Evolutionary conservation across 441 rosid species (phyloP).

Genomic region (Bruguiera hainesii): DNA sequence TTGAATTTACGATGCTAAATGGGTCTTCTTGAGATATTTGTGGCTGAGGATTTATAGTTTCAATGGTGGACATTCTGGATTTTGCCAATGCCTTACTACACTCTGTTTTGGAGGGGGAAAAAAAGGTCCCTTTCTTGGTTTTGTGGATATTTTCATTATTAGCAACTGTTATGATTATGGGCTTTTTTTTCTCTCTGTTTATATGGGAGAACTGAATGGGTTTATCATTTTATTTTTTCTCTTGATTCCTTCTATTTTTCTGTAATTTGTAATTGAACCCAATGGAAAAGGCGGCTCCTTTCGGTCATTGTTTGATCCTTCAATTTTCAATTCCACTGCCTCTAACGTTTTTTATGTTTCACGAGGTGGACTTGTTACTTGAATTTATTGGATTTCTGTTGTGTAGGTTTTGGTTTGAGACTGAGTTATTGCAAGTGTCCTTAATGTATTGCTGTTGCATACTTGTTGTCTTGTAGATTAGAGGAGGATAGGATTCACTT

Average conservation of each 20-base stretch:
- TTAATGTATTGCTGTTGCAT: slow-evolving; percentile 10
- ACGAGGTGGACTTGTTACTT: no score
- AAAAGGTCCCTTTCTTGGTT: slow-evolving; percentile 13
- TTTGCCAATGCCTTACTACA: slow-evolving; percentile 28
- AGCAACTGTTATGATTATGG: slow-evolving; percentile 18
- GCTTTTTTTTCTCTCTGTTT: slow-evolving; percentile 9
- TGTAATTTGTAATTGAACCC: slow-evolving; percentile 17
- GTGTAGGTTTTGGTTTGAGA: neutral
- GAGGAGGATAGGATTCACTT: slow-evolving; percentile 18
- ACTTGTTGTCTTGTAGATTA: slow-evolving; percentile 16
- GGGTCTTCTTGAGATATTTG: slow-evolving; percentile 11
- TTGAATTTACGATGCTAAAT: slow-evolving; percentile 16
- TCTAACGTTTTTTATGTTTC: neutral
- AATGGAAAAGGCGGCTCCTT: slow-evolving; percentile 19
- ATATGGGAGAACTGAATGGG: slow-evolving; percentile 5
- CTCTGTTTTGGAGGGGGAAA: slow-evolving; percentile 16
- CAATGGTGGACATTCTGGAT: slow-evolving; percentile 33
- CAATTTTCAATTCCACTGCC: slow-evolving; percentile 11
- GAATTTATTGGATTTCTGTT: no score
- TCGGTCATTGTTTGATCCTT: slow-evolving; percentile 29
- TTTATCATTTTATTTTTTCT: slow-evolving; percentile 4
- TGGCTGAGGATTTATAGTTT: slow-evolving; percentile 14
- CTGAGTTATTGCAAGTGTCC: neutral
- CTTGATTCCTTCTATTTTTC: slow-evolving; percentile 13
- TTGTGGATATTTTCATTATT: slow-evolving; percentile 20